Evolutionary conservation across 495 filamentous ascomycete genomes (phyloP).

Genomic region (Pseudoneurospora amorphoporcata): DNA sequence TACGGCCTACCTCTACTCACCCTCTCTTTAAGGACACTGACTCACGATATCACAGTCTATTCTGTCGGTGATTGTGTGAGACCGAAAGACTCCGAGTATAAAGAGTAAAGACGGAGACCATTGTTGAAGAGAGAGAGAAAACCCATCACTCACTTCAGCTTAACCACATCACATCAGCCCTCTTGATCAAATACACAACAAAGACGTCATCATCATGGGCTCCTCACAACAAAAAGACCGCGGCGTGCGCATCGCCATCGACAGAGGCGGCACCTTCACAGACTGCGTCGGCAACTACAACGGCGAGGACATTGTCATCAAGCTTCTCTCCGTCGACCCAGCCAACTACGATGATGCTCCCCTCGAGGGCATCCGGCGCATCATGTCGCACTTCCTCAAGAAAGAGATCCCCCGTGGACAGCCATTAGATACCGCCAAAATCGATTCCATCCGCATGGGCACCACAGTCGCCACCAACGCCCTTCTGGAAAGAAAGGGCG

Average conservation of each 20-base stretch:
- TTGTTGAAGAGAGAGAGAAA: background rate
- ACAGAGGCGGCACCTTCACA: slow-evolving; percentile 63
- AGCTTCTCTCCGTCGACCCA: slow-evolving; percentile 84
- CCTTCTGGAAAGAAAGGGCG: slow-evolving; percentile 85
- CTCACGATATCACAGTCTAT: background rate
- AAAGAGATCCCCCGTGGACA: slow-evolving; percentile 69
- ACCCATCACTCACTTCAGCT: background rate
- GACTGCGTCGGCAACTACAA: slow-evolving; percentile 57
- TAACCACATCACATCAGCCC: background rate
- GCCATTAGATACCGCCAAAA: slow-evolving; percentile 71
- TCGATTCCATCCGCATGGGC: slow-evolving; percentile 80
- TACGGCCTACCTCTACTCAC: background rate
- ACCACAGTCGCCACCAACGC: slow-evolving; percentile 87
- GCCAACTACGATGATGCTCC: slow-evolving; percentile 83
- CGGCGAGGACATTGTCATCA: slow-evolving; percentile 69
- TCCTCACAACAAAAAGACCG: slow-evolving; percentile 16
- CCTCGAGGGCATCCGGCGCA: slow-evolving; percentile 81
- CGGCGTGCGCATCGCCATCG: slow-evolving; percentile 50
- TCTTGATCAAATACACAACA: background rate
- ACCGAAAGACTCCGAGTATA: background rate
- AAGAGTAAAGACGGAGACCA: background rate
- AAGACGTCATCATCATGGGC: slow-evolving; percentile 1
- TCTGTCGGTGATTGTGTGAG: background rate
- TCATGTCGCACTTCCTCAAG: slow-evolving; percentile 71
- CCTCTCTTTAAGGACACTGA: background rate